phyloP scores from a whole-genome alignment of 495 filamentous ascomycete genomes.

The Penicillium pancosmium region DNA sequence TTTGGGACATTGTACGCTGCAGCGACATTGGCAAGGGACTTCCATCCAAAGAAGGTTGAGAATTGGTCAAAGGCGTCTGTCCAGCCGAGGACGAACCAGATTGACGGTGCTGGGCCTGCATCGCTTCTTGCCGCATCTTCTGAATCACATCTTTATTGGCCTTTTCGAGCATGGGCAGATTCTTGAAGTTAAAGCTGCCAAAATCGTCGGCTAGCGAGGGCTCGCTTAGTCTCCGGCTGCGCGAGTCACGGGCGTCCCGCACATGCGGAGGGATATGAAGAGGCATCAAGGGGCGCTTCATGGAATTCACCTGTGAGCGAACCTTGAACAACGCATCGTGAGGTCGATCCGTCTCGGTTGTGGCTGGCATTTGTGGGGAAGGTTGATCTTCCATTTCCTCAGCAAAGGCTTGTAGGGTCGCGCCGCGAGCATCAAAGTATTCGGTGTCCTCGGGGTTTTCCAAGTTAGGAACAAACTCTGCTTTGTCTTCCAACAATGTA shows the following conservation, averaged over 20 bases:
- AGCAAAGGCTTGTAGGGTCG: slow-evolving; percentile 83
- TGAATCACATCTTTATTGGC: slow-evolving; percentile 99
- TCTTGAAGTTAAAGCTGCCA: slow-evolving; percentile 95
- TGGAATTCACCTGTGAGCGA: slow-evolving; percentile 77
- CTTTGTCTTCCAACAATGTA: slow-evolving; percentile 85
- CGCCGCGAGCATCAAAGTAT: slow-evolving; percentile 93
- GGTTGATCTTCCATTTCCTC: slow-evolving; percentile 92
- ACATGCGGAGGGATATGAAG: slow-evolving; percentile 96
- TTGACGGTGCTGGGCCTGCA: slow-evolving; percentile 63
- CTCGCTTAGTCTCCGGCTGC: slow-evolving; percentile 87
- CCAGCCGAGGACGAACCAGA: slow-evolving; percentile 24
- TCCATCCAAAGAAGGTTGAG: slow-evolving; percentile 73
- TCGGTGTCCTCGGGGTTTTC: slow-evolving; percentile 97
- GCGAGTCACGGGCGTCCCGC: slow-evolving; percentile 72
- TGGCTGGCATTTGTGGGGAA: slow-evolving; percentile 58
- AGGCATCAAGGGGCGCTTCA: slow-evolving; percentile 89
- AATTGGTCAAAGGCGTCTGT: slow-evolving; percentile 44
- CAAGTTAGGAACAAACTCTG: slow-evolving; percentile 89
- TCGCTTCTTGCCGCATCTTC: slow-evolving; percentile 85
- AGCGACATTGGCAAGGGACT: slow-evolving; percentile 84
- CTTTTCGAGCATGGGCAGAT: slow-evolving; percentile 93
- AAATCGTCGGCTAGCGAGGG: slow-evolving; percentile 89
- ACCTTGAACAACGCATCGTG: slow-evolving; percentile 94
- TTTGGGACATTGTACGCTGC: slow-evolving; percentile 81
- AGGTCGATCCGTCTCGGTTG: slow-evolving; percentile 75